phyloP scores from a whole-genome alignment of 768 basidiomycete genomes.

The Coprinopsis marcescibilis region DNA sequence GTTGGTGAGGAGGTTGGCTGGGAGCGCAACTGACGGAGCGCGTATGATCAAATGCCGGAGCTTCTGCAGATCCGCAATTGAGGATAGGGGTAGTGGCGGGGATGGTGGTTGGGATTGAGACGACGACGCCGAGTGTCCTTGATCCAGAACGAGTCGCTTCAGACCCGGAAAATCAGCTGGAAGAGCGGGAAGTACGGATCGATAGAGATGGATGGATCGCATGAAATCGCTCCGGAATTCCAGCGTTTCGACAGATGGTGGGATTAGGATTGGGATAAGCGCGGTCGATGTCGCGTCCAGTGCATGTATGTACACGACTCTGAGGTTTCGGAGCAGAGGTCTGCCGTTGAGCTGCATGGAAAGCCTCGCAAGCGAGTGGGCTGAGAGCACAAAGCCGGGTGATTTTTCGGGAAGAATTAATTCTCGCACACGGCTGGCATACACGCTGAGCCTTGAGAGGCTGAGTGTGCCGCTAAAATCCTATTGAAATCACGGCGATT shows the following conservation, averaged over 20 bases:
- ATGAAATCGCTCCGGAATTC: neutral
- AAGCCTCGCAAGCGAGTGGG: neutral
- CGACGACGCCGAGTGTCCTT: too few species aligned
- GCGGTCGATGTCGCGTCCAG: neutral
- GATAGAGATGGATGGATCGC: too few species aligned
- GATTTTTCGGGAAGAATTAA: neutral
- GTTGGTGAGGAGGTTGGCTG: too few species aligned
- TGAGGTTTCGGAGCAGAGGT: neutral
- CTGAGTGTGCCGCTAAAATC: neutral
- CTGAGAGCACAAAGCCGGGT: neutral
- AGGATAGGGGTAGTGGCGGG: too few species aligned
- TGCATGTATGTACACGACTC: neutral
- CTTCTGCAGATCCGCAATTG: too few species aligned
- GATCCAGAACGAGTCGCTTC: too few species aligned
- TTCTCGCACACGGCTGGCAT: neutral
- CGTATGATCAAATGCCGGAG: too few species aligned
- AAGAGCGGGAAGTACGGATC: too few species aligned
- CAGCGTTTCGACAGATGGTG: neutral
- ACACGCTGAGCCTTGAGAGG: neutral
- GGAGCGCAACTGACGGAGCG: too few species aligned
- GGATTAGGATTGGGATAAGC: neutral
- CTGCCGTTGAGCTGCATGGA: neutral
- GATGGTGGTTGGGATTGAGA: too few species aligned
- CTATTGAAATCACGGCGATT: neutral
- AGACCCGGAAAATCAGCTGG: too few species aligned